Conservation (phyloP, 2,329 filamentous ascomycete species). For the Davidsoniella eucalypti region DNA sequence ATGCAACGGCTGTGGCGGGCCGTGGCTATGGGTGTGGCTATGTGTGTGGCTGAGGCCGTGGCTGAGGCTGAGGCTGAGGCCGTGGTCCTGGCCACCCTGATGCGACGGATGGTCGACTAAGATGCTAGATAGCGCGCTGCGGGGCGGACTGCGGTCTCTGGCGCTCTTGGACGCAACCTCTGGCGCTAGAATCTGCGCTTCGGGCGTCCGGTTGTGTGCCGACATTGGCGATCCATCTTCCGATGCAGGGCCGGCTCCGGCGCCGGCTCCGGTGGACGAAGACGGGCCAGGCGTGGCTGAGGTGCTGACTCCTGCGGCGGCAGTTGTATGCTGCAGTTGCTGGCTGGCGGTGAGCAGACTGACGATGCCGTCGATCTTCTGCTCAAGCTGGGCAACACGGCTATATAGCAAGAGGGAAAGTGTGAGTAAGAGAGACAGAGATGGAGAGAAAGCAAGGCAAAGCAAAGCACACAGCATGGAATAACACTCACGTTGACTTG, state of each 20-base stretch:
- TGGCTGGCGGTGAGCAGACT: slow-evolving; percentile 3
- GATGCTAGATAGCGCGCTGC: slow-evolving; percentile 13
- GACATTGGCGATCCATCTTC: background rate
- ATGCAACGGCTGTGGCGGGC: too few species aligned
- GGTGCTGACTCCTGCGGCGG: background rate
- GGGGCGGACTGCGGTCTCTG: background rate
- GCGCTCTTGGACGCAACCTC: background rate
- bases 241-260: background rate
- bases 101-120: slow-evolving; percentile 22
- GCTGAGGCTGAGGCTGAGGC: slow-evolving; percentile 17
- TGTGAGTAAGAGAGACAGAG: background rate
- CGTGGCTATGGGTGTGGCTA: background rate
- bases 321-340: slow-evolving; percentile 1
- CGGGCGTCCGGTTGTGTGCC: background rate
- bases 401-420: slow-evolving; percentile 14
- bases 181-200: background rate
- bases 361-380: slow-evolving; percentile 26
- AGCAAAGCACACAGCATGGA: too few species aligned
- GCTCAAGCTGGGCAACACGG: slow-evolving; percentile 23
- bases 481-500: slow-evolving; percentile 20
- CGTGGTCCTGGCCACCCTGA: too few species aligned
- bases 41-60: background rate
- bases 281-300: background rate
- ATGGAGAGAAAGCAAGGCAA: background rate
- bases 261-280: background rate